Percentiles rank a stretch among this genome's conserved stretches.
These are phyloP conservation scores for Acrasis kona DNA, from an alignment of 78 protist species.

Conservation along the genomic window DNA sequence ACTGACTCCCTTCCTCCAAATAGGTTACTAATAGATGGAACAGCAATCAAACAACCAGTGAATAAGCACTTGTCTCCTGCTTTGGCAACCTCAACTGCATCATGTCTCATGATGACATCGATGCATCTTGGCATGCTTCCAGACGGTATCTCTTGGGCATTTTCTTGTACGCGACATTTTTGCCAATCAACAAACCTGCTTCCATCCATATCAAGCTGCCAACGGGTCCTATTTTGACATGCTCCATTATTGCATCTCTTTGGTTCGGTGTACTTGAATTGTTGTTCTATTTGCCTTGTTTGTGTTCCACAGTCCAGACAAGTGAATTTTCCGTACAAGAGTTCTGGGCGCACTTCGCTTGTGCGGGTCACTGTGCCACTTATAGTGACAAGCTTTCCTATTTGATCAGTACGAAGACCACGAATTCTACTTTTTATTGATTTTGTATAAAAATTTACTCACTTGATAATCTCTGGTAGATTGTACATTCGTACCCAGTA, in stretches of 20 bases:
- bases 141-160: slow-evolving; percentile 66
- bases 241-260: background rate
- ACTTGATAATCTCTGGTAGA: too few relatives aligned
- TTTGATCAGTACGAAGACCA: background rate
- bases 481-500: too few relatives aligned
- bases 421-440: slow-evolving; percentile 10
- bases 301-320: slow-evolving; percentile 75
- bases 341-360: slow-evolving; percentile 94
- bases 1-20: slow-evolving; percentile 19
- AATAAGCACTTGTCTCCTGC: slow-evolving; percentile 92
- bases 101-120: slow-evolving; percentile 77
- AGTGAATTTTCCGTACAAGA: slow-evolving; percentile 69
- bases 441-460: too few relatives aligned
- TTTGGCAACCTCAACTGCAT: slow-evolving; percentile 83
- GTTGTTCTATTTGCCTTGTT: slow-evolving; percentile 68
- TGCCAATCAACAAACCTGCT: slow-evolving; percentile 90
- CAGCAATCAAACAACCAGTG: slow-evolving; percentile 89
- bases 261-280: slow-evolving; percentile 88
- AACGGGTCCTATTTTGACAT: slow-evolving; percentile 60
- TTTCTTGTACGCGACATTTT: slow-evolving; percentile 74
- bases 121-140: slow-evolving; percentile 91
- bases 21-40: slow-evolving; percentile 85
- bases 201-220: slow-evolving; percentile 47
- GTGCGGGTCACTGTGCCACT: slow-evolving; percentile 95
- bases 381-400: slow-evolving; percentile 69